Conservation (phyloP, 768 basidiomycete genomes). For the Panaeolus papilionaceus region DNA sequence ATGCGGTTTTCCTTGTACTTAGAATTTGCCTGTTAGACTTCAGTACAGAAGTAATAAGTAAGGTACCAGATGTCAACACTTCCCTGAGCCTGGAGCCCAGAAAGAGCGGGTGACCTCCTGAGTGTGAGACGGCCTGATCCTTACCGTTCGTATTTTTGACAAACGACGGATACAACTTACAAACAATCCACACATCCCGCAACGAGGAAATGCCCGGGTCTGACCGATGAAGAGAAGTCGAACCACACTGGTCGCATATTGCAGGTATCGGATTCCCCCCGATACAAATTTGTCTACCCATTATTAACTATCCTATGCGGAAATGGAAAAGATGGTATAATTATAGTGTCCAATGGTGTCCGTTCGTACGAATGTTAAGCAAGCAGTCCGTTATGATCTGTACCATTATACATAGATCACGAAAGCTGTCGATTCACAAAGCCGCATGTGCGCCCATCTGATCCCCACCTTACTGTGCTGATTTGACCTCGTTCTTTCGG, state of each 20-base stretch:
- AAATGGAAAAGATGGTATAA: not conserved
- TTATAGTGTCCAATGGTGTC: not conserved
- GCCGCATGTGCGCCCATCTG: not conserved
- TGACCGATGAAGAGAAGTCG: no score
- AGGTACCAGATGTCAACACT: not conserved
- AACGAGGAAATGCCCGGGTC: no score
- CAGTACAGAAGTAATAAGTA: no score
- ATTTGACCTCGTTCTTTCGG: not conserved
- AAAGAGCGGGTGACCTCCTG: not conserved
- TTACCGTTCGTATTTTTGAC: not conserved
- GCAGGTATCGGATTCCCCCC: not conserved
- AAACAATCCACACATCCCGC: no score
- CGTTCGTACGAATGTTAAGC: not conserved
- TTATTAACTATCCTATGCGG: not conserved
- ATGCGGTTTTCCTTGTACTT: no score
- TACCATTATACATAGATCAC: no score
- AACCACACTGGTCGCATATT: not conserved
- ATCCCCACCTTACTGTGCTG: not conserved
- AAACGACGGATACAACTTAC: no score
- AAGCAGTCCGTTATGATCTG: not conserved
- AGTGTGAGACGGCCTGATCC: not conserved
- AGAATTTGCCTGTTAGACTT: no score
- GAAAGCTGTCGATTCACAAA: not conserved
- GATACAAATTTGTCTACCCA: not conserved
- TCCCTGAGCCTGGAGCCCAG: not conserved